A percentile compares a stretch with the other conserved stretches of the same genome.
Evolutionary conservation across 1,284 basidiomycete species (phyloP).

Genomic region (Thecaphora frezii): DNA sequence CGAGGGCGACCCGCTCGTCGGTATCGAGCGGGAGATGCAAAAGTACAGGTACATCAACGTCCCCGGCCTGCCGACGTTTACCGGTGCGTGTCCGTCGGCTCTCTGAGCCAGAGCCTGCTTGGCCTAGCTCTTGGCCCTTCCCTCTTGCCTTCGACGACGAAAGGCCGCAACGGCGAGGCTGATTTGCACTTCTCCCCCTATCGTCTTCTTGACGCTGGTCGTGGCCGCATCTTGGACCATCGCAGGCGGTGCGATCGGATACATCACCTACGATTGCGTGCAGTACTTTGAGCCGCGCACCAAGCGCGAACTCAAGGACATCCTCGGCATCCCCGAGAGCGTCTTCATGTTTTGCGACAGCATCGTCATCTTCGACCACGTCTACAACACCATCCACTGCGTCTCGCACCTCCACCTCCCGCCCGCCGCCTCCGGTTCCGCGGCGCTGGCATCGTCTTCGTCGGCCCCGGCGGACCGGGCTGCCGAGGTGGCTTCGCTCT

Average conservation of each 20-base stretch:
- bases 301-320: slow-evolving; percentile 69
- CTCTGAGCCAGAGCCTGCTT: too few species aligned
- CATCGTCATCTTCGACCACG: slow-evolving; percentile 93
- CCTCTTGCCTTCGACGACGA: too few species aligned
- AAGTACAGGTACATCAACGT: slow-evolving; percentile 87
- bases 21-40: slow-evolving; percentile 82
- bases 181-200: too few species aligned
- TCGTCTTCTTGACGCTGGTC: too few species aligned
- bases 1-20: slow-evolving; percentile 81
- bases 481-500: slow-evolving; percentile 53
- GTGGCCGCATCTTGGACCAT: slow-evolving; percentile 53
- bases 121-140: too few species aligned
- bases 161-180: too few species aligned
- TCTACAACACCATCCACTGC: slow-evolving; percentile 88
- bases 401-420: slow-evolving; percentile 88
- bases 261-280: slow-evolving; percentile 94
- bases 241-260: slow-evolving; percentile 88
- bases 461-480: slow-evolving; percentile 65
- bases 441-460: slow-evolving; percentile 6
- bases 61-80: slow-evolving; percentile 89
- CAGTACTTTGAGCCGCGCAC: slow-evolving; percentile 79
- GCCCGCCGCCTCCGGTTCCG: slow-evolving; percentile 60
- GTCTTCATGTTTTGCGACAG: slow-evolving; percentile 96
- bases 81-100: slow-evolving; percentile 62
- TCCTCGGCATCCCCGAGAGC: slow-evolving; percentile 85